Evolutionary conservation across 2,329 filamentous ascomycete species (phyloP).

Genomic region (Thelonectria blattea): DNA sequence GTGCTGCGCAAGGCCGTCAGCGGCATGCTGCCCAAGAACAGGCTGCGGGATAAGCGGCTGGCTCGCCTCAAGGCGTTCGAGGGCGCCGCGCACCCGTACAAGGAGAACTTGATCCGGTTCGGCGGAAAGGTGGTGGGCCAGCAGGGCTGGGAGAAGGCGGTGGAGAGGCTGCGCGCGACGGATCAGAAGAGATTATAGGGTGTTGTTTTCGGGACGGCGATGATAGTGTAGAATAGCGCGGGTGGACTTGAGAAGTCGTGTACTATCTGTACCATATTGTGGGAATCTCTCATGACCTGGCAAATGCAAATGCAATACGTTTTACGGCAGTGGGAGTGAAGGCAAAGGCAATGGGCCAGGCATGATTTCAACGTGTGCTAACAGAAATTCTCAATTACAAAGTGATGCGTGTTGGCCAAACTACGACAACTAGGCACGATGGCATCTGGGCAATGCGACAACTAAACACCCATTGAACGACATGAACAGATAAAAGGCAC

Average conservation of each 20-base stretch:
- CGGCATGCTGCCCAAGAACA: conserved; percentile 98
- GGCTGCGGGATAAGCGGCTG: conserved; percentile 85
- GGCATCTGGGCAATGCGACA: too few relatives aligned
- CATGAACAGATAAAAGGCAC: neutral
- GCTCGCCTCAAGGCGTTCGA: conserved; percentile 95
- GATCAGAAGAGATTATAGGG: conserved; percentile 58
- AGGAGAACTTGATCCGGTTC: conserved; percentile 82
- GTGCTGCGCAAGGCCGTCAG: conserved; percentile 89
- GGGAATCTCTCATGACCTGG: conserved; percentile 39
- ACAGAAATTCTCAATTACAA: too few relatives aligned
- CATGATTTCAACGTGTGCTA: neutral
- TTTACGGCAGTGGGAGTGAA: neutral
- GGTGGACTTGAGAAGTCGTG: conserved; percentile 35
- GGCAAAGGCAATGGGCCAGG: neutral
- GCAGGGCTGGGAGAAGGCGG: conserved; percentile 59
- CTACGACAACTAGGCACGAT: too few relatives aligned
- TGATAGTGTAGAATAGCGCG: conserved; percentile 27
- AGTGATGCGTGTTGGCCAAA: too few relatives aligned
- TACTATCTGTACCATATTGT: conserved; percentile 43
- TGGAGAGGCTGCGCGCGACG: conserved; percentile 56
- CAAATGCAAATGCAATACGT: conserved; percentile 34
- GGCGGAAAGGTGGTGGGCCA: conserved; percentile 62
- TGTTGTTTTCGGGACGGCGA: neutral
- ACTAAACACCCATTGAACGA: neutral
- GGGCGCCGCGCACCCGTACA: conserved; percentile 89